Evolutionary conservation across 352 stramenopile species (phyloP).

Genomic region (Globisporangium recalcitrans): DNA sequence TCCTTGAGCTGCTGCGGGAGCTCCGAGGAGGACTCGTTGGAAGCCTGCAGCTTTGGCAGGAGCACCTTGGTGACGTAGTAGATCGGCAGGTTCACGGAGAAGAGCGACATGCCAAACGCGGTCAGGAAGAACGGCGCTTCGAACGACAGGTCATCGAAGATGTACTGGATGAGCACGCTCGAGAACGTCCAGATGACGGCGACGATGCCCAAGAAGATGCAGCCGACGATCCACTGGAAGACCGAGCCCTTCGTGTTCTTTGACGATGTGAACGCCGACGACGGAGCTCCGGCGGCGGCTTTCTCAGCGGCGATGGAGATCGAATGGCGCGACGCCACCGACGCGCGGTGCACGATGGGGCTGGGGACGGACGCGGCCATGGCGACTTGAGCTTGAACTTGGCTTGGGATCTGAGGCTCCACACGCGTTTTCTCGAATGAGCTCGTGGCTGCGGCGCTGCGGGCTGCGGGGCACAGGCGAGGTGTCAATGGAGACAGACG

Average conservation of each 20-base stretch:
- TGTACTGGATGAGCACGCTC: constrained; percentile 83
- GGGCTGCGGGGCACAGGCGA: not conserved
- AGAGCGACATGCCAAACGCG: constrained; percentile 73
- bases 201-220: constrained; percentile 60
- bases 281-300: not conserved
- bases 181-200: constrained; percentile 77
- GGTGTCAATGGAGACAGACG: not conserved
- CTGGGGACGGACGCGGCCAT: constrained; percentile 4
- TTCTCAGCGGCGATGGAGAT: constrained; percentile 8
- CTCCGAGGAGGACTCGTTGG: constrained; percentile 17
- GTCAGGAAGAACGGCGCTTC: constrained; percentile 83
- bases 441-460: not conserved
- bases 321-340: constrained; percentile 4
- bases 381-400: not conserved
- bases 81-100: constrained; percentile 70
- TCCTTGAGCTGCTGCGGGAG: constrained; percentile 28
- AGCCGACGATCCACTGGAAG: constrained; percentile 58
- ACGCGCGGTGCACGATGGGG: constrained; percentile 9
- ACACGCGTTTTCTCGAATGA: constrained; percentile 9
- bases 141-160: constrained; percentile 81
- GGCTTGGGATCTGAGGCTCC: not conserved
- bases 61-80: constrained; percentile 54
- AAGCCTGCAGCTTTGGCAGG: constrained; percentile 19
- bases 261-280: not conserved
- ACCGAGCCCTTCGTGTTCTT: constrained; percentile 22